Evolutionary conservation across 495 filamentous ascomycete genomes (phyloP), one percentile per base, ranked within the genome.

Genomic region (Immersiella caudata): DNA sequence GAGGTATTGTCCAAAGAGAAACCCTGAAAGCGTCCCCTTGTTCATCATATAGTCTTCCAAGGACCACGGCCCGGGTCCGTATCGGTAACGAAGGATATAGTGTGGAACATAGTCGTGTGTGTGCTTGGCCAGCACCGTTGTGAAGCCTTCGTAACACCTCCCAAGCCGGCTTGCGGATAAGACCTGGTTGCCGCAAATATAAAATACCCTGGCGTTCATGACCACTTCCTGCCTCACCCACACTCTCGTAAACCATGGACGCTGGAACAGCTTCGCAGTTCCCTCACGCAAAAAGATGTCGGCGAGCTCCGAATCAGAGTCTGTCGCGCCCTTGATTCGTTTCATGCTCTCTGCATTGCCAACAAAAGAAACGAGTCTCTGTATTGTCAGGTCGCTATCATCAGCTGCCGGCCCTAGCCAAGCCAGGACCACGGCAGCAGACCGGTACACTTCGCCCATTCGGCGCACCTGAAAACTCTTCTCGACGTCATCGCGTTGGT

Each of bases 371-470:
- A 52, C 20, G 6, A 52, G 50, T 18, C n/a, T 52, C n/a, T 52
- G 6, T 18, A 52, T 52, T 6, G 50, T 22, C 50, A 52, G n/a
- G 50, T 52, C 50, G 50, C 50, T 52, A 6, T 52, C 50, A 6
- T 52, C 50, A 6, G 50, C 5, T 4, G 50, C 6, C 20, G 20
- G 50, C 14, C 50, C 50, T 8, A 52, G 50, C 16, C 50, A 52
- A 18, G 20, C 50, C 6, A 52, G 20, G 16, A 52, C 50, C 50
- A n/a, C 16, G 16, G 50, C 14, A 6, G 50, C 50, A 18, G 50
- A 52, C 7, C 55, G 25, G 55, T 58, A 58, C 22, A 58, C 27
- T 18, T 24, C 11, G 14, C 55, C 55, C 55, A 58, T 58, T n/a
- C 55, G 55, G 18, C 24, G 25, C 0, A 58, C 55, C 0, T 58